Evolutionary conservation across 2,329 filamentous ascomycete genomes (phyloP).

Genomic region (Arthrobotrys pseudoclavata): DNA sequence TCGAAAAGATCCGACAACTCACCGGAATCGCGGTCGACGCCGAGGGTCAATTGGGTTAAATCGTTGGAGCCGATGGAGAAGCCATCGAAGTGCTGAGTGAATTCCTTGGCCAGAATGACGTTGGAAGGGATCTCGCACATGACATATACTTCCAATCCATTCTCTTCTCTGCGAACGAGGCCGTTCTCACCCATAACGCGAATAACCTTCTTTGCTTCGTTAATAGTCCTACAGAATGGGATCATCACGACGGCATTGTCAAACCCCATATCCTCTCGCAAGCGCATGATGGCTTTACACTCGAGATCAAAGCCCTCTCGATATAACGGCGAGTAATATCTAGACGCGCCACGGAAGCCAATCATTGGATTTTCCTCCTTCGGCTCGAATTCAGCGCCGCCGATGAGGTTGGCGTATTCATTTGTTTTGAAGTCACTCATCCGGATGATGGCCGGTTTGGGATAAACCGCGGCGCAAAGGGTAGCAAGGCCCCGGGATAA

Average conservation of each 20-base stretch:
- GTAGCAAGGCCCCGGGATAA: conserved; percentile 65
- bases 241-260: conserved; percentile 67
- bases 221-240: conserved; percentile 66
- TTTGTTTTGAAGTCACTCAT: conserved; percentile 68
- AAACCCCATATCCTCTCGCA: conserved; percentile 66
- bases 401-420: conserved; percentile 67
- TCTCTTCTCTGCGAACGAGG: conserved; percentile 65
- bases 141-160: conserved; percentile 66
- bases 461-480: conserved; percentile 66
- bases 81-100: conserved; percentile 66
- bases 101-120: conserved; percentile 66
- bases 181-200: conserved; percentile 66
- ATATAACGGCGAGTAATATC: conserved; percentile 67
- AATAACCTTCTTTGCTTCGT: conserved; percentile 65
- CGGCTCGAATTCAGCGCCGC: conserved; percentile 66
- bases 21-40: conserved; percentile 66
- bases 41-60: conserved; percentile 67
- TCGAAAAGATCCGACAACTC: conserved; percentile 66
- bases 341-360: conserved; percentile 67
- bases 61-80: conserved; percentile 68
- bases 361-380: conserved; percentile 67
- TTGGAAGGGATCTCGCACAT: conserved; percentile 68
- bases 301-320: conserved; percentile 67
- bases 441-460: conserved; percentile 66
- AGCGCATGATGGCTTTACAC: conserved; percentile 66